Evolutionary conservation across 2,329 filamentous ascomycete genomes (phyloP).

Genomic region (Ambrosiella beaveri): DNA sequence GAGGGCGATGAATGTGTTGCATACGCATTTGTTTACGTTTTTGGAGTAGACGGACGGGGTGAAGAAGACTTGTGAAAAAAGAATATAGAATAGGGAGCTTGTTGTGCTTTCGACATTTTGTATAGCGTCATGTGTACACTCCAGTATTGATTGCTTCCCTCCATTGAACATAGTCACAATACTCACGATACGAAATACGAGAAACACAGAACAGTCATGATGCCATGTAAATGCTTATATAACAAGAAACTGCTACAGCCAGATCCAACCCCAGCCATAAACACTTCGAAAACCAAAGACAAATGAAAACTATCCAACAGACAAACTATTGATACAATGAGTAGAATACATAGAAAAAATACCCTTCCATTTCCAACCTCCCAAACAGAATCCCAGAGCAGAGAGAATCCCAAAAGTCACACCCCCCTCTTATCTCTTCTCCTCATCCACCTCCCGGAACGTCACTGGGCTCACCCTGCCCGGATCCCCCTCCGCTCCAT

Average conservation of each 20-base stretch:
- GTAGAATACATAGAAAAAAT: not conserved
- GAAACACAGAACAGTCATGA: no score
- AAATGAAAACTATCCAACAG: not conserved
- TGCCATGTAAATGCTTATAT: not conserved
- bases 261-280: not conserved
- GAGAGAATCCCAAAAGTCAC: not conserved
- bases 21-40: slow-evolving; percentile 94
- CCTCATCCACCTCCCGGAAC: not conserved
- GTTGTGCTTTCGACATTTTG: not conserved
- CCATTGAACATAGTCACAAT: no score
- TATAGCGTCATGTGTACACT: not conserved
- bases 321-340: not conserved
- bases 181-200: no score
- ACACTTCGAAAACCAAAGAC: not conserved
- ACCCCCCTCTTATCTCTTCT: not conserved
- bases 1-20: slow-evolving; percentile 85
- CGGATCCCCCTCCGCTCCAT: not conserved
- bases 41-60: slow-evolving; percentile 41
- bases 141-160: no score
- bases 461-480: not conserved
- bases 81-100: not conserved
- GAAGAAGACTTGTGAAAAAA: not conserved
- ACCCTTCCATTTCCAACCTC: not conserved
- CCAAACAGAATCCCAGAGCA: not conserved
- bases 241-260: not conserved